Base-by-base conservation (phyloP, 805 yeast genomes). In the Barnettozyma pratensis region DNA sequence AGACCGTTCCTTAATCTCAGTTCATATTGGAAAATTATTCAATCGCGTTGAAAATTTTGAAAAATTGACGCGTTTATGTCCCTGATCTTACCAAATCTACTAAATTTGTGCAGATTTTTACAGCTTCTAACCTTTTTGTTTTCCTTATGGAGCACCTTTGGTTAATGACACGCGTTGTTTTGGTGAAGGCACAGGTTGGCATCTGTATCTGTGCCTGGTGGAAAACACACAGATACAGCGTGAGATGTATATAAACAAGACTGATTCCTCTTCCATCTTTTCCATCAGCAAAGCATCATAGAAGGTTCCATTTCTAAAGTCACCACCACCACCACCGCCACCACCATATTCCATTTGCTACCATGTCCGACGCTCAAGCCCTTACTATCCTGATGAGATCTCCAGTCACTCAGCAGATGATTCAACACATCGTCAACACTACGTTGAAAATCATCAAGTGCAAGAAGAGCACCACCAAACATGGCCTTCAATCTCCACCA, bases 341-440 rank as follows among this genome's bases (percentile, higher is more conserved):
- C 19, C 19, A 19, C 19, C 19, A 19, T 19, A 19, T 19, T 19
- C 19, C 19, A 19, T 19, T 19, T 31, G 8, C 34, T 11, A 45
- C 6, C 7, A 74, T 74, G 78, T 70, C 74, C 28, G 75, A 76
- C 60, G 55, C 69, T 29, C 74, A 83, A 69, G 87, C 88, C 42
- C 74, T 83, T 54, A 70, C 73, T 49, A 66, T 81, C 45, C 74
- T 83, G 54, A 70, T 82, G 67, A 74, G 75, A 55, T 73, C 85
- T 3, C 89, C 90, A 30, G 85, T 84, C 49, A 76, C 87, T 10
- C 85, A 82, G 58, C 88, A 83, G 55, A 83, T 85, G 86, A 75
- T 85, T 56, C 83, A 80, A 62, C 83, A 77, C 61, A 63, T 85
- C 51, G 88, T 85, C 48, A 81, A 78, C 42, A 72, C 76, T 29